Conservation (phyloP, 2,329 filamentous ascomycete genomes). For the Fusarium sp. region DNA sequence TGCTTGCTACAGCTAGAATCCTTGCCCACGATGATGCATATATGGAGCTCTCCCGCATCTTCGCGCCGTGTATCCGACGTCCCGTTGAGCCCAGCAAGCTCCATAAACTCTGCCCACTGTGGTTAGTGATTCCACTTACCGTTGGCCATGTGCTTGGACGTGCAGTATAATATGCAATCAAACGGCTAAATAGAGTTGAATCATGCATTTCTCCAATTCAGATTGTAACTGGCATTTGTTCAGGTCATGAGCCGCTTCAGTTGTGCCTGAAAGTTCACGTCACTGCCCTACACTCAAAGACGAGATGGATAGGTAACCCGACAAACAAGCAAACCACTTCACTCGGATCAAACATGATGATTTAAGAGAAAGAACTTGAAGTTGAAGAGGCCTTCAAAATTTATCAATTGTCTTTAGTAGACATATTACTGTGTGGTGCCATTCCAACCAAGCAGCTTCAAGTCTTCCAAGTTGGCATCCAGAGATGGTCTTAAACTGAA, state of each 20-base stretch:
- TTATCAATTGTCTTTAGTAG: not conserved
- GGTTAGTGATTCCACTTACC: not conserved
- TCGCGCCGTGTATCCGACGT: constrained; percentile 38
- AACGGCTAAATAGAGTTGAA: not conserved
- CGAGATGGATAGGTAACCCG: not conserved
- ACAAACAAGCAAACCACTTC: not conserved
- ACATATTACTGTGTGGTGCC: not conserved
- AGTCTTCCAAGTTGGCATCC: not conserved
- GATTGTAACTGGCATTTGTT: too few species aligned
- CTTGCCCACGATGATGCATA: not conserved
- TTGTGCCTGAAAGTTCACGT: not conserved
- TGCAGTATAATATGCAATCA: not conserved
- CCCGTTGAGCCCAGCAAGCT: constrained; percentile 9
- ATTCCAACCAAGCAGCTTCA: not conserved
- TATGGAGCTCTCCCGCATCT: constrained; percentile 23
- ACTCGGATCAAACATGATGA: not conserved
- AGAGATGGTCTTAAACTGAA: not conserved
- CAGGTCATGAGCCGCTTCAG: not conserved
- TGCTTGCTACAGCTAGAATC: constrained; percentile 3
- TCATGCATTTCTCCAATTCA: not conserved
- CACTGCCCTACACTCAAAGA: not conserved
- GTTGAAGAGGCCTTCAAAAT: not conserved
- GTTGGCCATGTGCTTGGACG: not conserved
- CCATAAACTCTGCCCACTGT: not conserved
- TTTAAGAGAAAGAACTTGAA: not conserved